Evolutionary conservation across 768 basidiomycete genomes (phyloP), one percentile per base, ranked within the genome.

Genomic region (Porphyrellus cyaneotinctus): DNA sequence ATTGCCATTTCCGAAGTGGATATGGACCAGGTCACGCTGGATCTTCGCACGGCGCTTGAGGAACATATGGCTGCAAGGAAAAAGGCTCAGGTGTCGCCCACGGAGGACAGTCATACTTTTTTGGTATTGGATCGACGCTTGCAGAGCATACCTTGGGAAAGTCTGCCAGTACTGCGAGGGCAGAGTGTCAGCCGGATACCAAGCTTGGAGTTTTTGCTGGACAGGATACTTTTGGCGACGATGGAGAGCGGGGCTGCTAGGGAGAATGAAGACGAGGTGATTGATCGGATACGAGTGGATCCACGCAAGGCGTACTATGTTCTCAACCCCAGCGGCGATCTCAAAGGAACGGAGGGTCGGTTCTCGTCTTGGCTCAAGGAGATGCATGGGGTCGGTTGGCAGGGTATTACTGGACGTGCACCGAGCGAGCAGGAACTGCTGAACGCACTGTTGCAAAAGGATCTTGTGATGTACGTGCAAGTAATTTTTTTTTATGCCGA

Each of bases 101-200:
- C 60, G 24, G 58, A 72, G 6, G 87, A 89, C 60, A 77, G 83
- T 37, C 95, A 98, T 64, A 69, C 85, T 32, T 95, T 97, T 73
- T 74, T 98, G 54, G 80, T 95, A 18, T 77, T 98, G 44, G 97
- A 97, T 70, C 91, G 90, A 70, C 85, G 89, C 53, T 73, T 95
- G 12, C 91, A 94, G 63, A 82, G 84, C 0, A 77, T 98, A 50
- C 95, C 97, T 2, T 98, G 95, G 95, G 97, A 98, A 70, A 95
- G 88, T 23, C 82, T 97, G 14, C 94, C 95, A 0, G 79, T 86
- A 37, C 72, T 98, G 12, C 79, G 91, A 37, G 91, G 88, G 10
- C 77, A 85, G 44, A 90, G 93, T 48, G 80, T 97, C 64, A 94
- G 91, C 64, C 86, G 97, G n/a, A 84, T 97, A 57, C 97, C 97